Evolutionary conservation across 495 filamentous ascomycete species (phyloP).

Genomic region (Penicillium manginii): DNA sequence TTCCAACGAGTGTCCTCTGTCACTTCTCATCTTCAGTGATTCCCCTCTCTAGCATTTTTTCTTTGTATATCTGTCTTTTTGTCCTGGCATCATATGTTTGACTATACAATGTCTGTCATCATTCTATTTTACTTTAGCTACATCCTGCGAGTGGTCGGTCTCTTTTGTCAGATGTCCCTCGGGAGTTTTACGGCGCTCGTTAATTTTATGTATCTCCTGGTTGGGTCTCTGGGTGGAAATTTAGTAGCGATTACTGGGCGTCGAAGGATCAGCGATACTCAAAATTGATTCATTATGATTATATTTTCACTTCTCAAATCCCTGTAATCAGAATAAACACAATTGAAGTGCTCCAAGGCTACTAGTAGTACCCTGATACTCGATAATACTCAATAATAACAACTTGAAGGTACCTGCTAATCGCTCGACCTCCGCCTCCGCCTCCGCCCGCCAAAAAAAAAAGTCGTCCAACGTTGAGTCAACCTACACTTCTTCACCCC

Average conservation of each 20-base stretch:
- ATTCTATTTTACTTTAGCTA: conserved; percentile 3
- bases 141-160: conserved; percentile 20
- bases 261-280: conserved; percentile 27
- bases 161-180: conserved; percentile 12
- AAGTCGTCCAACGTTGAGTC: too few relatives aligned
- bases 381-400: too few relatives aligned
- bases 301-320: neutral
- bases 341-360: too few relatives aligned
- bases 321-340: too few relatives aligned
- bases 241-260: conserved; percentile 28
- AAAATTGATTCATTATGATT: conserved; percentile 25
- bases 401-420: too few relatives aligned
- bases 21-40: conserved; percentile 52
- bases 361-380: too few relatives aligned
- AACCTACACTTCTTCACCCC: neutral
- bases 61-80: conserved; percentile 31
- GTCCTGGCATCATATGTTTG: conserved; percentile 29
- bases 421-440: too few relatives aligned
- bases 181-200: conserved; percentile 33
- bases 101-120: conserved; percentile 25
- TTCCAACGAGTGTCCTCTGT: conserved; percentile 51
- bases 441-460: neutral
- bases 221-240: conserved; percentile 31
- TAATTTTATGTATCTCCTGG: conserved; percentile 23
- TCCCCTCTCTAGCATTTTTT: conserved; percentile 36